These are phyloP conservation scores for Cyberlindnera veronae DNA, from an alignment of 805 yeast species.

Conservation along the genomic window DNA sequence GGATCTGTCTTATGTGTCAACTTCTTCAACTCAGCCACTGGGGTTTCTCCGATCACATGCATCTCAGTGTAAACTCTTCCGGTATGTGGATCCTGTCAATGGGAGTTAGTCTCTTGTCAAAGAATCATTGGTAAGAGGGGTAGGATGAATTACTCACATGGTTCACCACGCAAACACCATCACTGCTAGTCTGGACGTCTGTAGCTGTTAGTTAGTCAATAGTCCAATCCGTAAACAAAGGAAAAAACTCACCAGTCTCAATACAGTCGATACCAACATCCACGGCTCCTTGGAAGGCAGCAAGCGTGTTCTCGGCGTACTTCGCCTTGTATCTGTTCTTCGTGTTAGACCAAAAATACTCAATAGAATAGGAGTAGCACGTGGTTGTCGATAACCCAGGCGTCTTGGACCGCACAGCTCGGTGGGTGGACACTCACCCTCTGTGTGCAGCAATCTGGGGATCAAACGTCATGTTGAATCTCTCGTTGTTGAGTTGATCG, in stretches of 20 bases:
- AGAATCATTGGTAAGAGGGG: not conserved
- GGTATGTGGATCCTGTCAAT: slow-evolving; percentile 38
- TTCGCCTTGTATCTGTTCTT: slow-evolving; percentile 31
- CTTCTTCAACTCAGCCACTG: slow-evolving; percentile 33
- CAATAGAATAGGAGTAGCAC: no score
- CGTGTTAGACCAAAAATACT: no score
- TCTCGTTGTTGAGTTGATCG: no score
- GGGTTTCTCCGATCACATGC: slow-evolving; percentile 34
- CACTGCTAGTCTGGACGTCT: slow-evolving; percentile 52
- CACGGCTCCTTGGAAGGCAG: slow-evolving; percentile 45
- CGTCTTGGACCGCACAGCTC: not conserved
- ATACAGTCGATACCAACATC: slow-evolving; percentile 41
- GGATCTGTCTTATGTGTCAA: slow-evolving; percentile 33
- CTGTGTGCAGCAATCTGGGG: slow-evolving; percentile 16
- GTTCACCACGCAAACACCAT: slow-evolving; percentile 50
- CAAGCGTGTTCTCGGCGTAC: slow-evolving; percentile 44
- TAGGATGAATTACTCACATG: slow-evolving; percentile 31
- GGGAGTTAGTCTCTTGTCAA: not conserved
- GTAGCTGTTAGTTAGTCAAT: not conserved
- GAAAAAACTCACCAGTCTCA: slow-evolving; percentile 36
- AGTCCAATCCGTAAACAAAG: not conserved
- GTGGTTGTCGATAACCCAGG: no score
- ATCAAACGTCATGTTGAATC: not conserved
- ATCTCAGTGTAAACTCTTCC: slow-evolving; percentile 45
- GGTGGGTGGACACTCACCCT: slow-evolving; percentile 11